These are phyloP conservation scores for Phyllosticta citriasiana DNA, from an alignment of 2,329 filamentous ascomycete genomes.

Conservation along the genomic window DNA sequence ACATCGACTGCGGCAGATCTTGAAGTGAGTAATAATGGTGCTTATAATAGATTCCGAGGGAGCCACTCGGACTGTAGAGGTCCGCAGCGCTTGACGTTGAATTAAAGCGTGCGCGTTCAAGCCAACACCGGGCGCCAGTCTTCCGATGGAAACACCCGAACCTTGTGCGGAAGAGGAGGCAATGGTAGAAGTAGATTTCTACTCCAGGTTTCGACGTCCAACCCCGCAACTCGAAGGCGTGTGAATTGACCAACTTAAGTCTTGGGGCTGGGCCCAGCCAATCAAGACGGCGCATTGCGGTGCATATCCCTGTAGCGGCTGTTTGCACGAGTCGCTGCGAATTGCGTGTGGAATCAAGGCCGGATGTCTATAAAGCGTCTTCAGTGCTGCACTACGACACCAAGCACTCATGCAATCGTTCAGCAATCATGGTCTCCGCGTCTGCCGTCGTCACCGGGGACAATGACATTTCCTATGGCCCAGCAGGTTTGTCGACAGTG, in stretches of 20 bases:
- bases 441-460: background rate
- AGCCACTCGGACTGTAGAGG: background rate
- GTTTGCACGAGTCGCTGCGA: background rate
- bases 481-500: background rate
- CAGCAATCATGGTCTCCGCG: background rate
- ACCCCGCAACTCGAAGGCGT: background rate
- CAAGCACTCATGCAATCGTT: background rate
- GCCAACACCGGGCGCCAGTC: background rate
- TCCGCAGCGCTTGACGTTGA: background rate
- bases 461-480: constrained; percentile 5
- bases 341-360: background rate
- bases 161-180: background rate
- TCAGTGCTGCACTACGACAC: background rate
- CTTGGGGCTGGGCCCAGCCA: background rate
- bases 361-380: background rate
- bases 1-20: background rate
- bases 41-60: background rate
- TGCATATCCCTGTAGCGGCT: background rate
- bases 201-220: background rate
- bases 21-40: background rate
- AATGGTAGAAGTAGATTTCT: background rate
- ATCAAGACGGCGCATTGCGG: background rate
- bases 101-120: background rate
- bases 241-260: background rate
- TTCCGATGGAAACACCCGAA: background rate